Base-by-base conservation (phyloP, 163 green algal species). In the Scenedesmus sp. region DNA sequence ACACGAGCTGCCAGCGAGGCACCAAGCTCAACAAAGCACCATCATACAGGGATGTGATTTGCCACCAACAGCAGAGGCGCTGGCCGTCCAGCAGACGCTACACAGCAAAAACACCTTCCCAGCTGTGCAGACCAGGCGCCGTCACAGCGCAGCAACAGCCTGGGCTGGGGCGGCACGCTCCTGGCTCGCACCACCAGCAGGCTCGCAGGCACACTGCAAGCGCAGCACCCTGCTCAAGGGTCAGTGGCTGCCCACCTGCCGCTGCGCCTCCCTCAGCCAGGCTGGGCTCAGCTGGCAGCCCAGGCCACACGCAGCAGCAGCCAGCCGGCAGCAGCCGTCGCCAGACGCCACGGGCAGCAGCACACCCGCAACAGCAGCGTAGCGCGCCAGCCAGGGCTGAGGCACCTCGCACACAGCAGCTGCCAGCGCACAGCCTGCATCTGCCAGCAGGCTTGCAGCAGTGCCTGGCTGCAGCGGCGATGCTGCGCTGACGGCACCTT, bases 311-410 rank as follows among this genome's bases (percentile, higher is more conserved):
- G 44, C 51, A 79, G 51, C 82, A n/a, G 51, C 82, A 78, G 53
- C 35, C 82, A 87, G 53, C 33, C 53, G n/a, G 40, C 82, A 87
- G 82, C 82, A 87, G 35, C 82, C 15, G 51, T 78, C 53, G 79
- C 82, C 82, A 59, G 26, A 35, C 43, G 53, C 82, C 18, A 18
- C 51, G 30, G 82, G 82, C 82, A 87, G 82, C 82, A 87, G 51
- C 51, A 24, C 49, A 59, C 46, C 49, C 30, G 70, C 35, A 20
- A 42, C 49, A 70, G 51, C 35, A 42, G 35, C 53, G 40, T 78
- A 79, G 9, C 53, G 35, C 82, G 68, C 18, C n/a, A 79, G 18
- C 82, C 35, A 87, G 0, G 46, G 0, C 22, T 37, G 37, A 13
- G 70, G 35, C 30, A 90, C 46, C 0, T 79, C 72, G 9, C 33